Conservation (phyloP, 768 basidiomycete genomes). For the Nidula microcarpa region DNA sequence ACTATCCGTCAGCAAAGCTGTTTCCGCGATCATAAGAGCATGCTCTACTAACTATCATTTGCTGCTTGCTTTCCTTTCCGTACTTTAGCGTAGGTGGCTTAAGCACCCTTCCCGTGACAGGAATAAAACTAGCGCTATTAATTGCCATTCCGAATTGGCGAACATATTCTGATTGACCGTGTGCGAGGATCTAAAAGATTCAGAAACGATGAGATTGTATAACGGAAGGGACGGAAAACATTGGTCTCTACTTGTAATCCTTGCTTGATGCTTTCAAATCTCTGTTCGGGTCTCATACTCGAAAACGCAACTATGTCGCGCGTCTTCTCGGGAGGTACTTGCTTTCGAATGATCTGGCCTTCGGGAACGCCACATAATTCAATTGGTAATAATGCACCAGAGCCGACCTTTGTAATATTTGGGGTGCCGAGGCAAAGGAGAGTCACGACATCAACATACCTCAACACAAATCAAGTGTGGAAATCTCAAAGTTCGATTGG, state of each 20-base stretch:
- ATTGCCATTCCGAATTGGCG: conserved; percentile 64
- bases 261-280: conserved; percentile 49
- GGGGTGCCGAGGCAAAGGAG: not conserved
- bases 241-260: conserved; percentile 40
- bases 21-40: not conserved
- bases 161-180: conserved; percentile 68
- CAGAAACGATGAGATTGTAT: not conserved
- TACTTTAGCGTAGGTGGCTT: conserved; percentile 61
- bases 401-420: conserved; percentile 45
- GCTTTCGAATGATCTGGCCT: conserved; percentile 73
- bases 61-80: conserved; percentile 47
- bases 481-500: conserved; percentile 30
- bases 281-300: conserved; percentile 56
- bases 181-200: conserved; percentile 43
- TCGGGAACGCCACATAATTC: conserved; percentile 61
- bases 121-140: conserved; percentile 35
- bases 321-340: conserved; percentile 67
- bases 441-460: conserved; percentile 26
- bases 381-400: conserved; percentile 63
- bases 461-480: conserved; percentile 56
- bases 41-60: conserved; percentile 42
- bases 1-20: conserved; percentile 3
- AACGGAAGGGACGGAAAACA: not conserved
- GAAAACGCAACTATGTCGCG: conserved; percentile 62
- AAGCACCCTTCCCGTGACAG: conserved; percentile 53